Evolutionary conservation across 306 rosid genomes (phyloP).

Genomic region (Heteromeles arbutifolia): DNA sequence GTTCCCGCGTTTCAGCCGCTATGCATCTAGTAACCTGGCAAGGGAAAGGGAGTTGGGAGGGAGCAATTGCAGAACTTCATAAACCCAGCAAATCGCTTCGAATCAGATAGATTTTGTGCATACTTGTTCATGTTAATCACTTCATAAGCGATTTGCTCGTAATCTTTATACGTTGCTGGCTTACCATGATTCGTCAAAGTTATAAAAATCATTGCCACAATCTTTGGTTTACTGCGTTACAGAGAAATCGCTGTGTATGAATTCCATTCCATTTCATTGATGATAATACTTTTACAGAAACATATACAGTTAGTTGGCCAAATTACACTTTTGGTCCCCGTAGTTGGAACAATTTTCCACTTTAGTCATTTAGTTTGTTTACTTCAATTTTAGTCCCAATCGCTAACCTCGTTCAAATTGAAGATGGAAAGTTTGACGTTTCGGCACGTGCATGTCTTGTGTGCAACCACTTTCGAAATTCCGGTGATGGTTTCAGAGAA

Average conservation of each 20-base stretch:
- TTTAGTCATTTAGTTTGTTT: background rate
- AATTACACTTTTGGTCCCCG: background rate
- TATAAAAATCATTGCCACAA: background rate
- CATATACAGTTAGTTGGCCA: background rate
- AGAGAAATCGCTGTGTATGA: background rate
- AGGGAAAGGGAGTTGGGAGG: background rate
- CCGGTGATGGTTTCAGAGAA: no score
- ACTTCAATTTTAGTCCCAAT: background rate
- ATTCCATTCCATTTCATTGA: background rate
- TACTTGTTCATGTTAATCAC: background rate
- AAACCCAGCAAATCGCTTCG: background rate
- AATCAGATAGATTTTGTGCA: background rate
- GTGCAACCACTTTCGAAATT: background rate
- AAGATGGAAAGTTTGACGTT: background rate
- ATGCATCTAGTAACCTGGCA: background rate
- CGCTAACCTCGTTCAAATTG: background rate
- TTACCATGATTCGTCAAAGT: background rate
- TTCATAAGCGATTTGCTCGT: background rate
- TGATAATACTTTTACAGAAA: background rate
- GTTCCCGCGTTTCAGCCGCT: background rate
- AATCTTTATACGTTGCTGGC: background rate
- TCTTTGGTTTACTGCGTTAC: background rate
- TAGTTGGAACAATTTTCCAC: background rate
- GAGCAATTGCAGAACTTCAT: background rate
- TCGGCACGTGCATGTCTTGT: background rate